Percentiles rank a stretch among this genome's conserved stretches.
Evolutionary conservation across 202 grass and related monocot species (phyloP).

Genomic region (Setaria viridis): DNA sequence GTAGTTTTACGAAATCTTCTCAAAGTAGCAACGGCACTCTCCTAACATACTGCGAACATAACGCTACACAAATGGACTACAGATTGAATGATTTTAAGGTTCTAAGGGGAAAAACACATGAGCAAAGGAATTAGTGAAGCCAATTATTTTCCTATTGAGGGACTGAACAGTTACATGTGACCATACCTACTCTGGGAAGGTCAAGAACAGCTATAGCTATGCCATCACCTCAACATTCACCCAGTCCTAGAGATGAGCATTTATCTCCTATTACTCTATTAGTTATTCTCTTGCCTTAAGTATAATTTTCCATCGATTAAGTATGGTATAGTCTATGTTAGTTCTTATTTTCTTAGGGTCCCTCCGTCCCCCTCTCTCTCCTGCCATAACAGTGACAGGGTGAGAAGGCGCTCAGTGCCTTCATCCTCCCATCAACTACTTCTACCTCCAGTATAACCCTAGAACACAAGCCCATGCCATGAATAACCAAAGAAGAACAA

Average conservation of each 20-base stretch:
- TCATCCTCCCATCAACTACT: not conserved
- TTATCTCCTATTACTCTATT: not conserved
- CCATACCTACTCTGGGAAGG: not conserved
- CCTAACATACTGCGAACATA: not conserved
- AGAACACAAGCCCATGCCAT: not conserved
- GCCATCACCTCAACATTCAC: not conserved
- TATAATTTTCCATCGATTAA: not conserved
- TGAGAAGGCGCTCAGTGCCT: not conserved
- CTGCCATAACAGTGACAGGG: not conserved
- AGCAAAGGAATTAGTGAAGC: not conserved
- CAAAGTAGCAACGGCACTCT: not conserved
- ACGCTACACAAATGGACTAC: conserved; percentile 23
- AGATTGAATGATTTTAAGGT: not conserved
- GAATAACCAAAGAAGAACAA: conserved; percentile 23
- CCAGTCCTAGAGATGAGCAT: not conserved
- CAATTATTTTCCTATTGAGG: conserved; percentile 9
- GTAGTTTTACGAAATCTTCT: not conserved
- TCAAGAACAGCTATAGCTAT: not conserved
- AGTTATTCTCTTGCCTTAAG: not conserved
- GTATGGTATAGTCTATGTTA: not conserved
- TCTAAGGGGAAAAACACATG: conserved; percentile 2
- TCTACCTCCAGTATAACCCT: not conserved
- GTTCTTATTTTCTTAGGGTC: not conserved
- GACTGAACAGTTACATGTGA: not conserved
- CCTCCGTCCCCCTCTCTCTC: not conserved